Evolutionary conservation across 169 alveolate genomes (phyloP).

Genomic region (Condylostoma magnum): DNA sequence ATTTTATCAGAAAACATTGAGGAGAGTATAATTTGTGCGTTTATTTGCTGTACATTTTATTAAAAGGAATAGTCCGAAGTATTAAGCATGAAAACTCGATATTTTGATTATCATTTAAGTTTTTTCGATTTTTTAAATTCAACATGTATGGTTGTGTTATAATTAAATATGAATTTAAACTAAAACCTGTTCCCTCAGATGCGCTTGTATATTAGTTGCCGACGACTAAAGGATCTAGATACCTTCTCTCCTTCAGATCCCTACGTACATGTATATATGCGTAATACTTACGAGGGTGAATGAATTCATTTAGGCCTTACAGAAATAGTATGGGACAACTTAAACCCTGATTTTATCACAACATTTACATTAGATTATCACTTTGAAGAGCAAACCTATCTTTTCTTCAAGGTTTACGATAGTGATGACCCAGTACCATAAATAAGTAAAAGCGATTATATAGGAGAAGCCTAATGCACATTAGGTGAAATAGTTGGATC

Average conservation of each 20-base stretch:
- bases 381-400: slow-evolving; percentile 54
- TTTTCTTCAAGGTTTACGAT: slow-evolving; percentile 58
- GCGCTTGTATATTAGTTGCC: slow-evolving; percentile 51
- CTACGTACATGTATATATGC: slow-evolving; percentile 38
- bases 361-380: slow-evolving; percentile 42
- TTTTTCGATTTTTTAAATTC: too few relatives aligned
- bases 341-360: slow-evolving; percentile 67
- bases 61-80: too few relatives aligned
- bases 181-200: slow-evolving; percentile 33
- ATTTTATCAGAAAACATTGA: too few relatives aligned
- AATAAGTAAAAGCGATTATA: slow-evolving; percentile 18
- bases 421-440: slow-evolving; percentile 31
- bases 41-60: too few relatives aligned
- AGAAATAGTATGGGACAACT: slow-evolving; percentile 50
- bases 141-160: too few relatives aligned
- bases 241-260: slow-evolving; percentile 68
- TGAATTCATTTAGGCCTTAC: slow-evolving; percentile 58
- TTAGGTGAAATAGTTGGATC: slow-evolving; percentile 57
- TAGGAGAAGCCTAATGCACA: slow-evolving; percentile 47
- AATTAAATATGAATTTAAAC: too few relatives aligned
- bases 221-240: slow-evolving; percentile 62
- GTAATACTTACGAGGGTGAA: slow-evolving; percentile 15
- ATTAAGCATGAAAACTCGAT: too few relatives aligned
- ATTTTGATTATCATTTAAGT: too few relatives aligned
- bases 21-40: too few relatives aligned